Conservation (phyloP, 2,329 filamentous ascomycete species). For the Ophiocordyceps robertsii region DNA sequence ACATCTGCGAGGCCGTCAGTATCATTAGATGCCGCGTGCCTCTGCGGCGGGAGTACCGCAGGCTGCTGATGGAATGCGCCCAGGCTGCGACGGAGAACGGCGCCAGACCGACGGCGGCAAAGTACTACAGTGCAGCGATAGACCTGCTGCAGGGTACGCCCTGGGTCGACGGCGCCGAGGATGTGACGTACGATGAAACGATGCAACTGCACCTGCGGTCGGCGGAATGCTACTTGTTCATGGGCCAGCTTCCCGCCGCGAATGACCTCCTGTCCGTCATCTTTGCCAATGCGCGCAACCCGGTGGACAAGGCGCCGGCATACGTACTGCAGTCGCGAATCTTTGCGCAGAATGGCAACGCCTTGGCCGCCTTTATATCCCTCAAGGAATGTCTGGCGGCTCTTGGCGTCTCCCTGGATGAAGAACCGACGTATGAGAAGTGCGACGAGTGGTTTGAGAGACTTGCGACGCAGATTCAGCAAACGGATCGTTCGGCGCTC, state of each 20-base stretch:
- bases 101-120: conserved; percentile 66
- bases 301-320: conserved; percentile 70
- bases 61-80: conserved; percentile 67
- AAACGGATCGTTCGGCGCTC: conserved; percentile 35
- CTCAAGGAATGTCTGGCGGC: conserved; percentile 59
- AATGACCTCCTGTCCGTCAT: conserved; percentile 55
- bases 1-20: conserved; percentile 65
- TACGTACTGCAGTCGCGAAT: conserved; percentile 76
- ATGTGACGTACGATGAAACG: conserved; percentile 79
- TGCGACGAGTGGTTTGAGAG: conserved; percentile 64
- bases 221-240: conserved; percentile 72
- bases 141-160: conserved; percentile 65
- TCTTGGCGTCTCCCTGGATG: conserved; percentile 53
- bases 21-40: conserved; percentile 56
- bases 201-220: conserved; percentile 65
- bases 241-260: conserved; percentile 57
- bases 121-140: conserved; percentile 68
- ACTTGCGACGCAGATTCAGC: conserved; percentile 45
- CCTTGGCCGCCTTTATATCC: conserved; percentile 51
- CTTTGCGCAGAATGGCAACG: conserved; percentile 60
- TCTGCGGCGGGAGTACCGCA: conserved; percentile 53
- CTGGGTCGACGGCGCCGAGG: conserved; percentile 57
- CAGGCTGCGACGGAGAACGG: conserved; percentile 69
- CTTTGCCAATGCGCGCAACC: conserved; percentile 54
- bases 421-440: conserved; percentile 56